Conservation (phyloP, 257 asterid species). For the Plectranthus barbatus region DNA sequence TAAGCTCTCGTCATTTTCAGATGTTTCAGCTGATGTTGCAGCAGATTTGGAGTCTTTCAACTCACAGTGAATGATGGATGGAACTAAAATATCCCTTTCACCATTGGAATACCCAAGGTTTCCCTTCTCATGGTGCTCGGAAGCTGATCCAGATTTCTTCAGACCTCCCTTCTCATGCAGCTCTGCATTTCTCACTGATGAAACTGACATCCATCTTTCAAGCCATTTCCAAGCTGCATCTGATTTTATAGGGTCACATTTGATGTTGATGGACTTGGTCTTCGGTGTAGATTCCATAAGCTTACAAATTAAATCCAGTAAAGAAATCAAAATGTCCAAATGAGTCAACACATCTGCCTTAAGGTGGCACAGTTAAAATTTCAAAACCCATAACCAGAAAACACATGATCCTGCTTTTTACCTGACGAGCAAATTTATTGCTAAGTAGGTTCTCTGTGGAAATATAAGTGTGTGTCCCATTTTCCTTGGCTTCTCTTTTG, state of each 20-base stretch:
- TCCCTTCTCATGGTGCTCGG: constrained; percentile 15
- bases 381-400: background rate
- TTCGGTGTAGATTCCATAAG: constrained; percentile 69
- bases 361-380: background rate
- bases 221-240: constrained; percentile 95
- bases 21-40: constrained; percentile 13
- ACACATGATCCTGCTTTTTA: constrained; percentile 15
- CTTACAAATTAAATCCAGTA: constrained; percentile 28
- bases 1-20: constrained; percentile 9
- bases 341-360: background rate
- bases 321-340: constrained; percentile 8
- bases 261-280: constrained; percentile 51
- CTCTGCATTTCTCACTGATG: constrained; percentile 43
- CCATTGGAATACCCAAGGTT: constrained; percentile 7
- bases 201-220: constrained; percentile 83
- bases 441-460: constrained; percentile 57
- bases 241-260: constrained; percentile 76
- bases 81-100: constrained; percentile 9
- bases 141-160: constrained; percentile 19
- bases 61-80: constrained; percentile 12
- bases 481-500: constrained; percentile 28
- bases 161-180: background rate
- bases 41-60: constrained; percentile 6
- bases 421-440: constrained; percentile 88
- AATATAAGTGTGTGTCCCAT: constrained; percentile 13